Conservation (phyloP, 2,329 filamentous ascomycete genomes). For the Ophiocordyceps australis region DNA sequence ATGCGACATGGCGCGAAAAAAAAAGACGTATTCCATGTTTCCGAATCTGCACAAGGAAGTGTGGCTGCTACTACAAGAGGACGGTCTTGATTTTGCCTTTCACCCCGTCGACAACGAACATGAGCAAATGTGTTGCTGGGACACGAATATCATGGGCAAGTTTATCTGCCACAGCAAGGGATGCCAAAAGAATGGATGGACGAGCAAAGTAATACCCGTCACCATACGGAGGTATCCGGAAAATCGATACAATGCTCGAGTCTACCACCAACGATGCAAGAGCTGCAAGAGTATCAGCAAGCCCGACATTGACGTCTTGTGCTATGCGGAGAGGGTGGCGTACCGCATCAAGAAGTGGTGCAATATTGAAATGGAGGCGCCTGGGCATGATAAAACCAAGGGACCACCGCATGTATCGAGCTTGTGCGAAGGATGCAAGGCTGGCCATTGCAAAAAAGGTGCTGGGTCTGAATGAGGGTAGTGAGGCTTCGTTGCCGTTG, state of each 20-base stretch:
- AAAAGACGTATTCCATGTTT: conserved; percentile 6
- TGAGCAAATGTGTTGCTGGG: conserved; percentile 3
- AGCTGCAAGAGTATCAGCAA: conserved; percentile 9
- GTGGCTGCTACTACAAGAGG: conserved; percentile 2
- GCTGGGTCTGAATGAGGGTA: too few relatives aligned
- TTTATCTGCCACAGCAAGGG: conserved; percentile 12
- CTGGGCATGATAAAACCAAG: background rate
- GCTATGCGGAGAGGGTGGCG: conserved; percentile 15
- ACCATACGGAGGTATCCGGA: conserved; percentile 12
- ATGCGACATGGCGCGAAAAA: background rate
- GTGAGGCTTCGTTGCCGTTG: too few relatives aligned
- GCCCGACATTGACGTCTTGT: conserved; percentile 9
- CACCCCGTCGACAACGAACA: conserved; percentile 4
- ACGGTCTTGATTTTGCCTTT: conserved; percentile 7
- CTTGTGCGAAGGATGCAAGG: conserved; percentile 18
- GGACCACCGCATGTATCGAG: conserved; percentile 6
- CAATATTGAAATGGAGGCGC: conserved; percentile 7
- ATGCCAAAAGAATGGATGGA: conserved; percentile 9
- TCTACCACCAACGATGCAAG: conserved; percentile 18
- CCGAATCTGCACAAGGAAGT: conserved; percentile 5
- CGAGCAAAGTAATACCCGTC: conserved; percentile 14
- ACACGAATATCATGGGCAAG: conserved; percentile 12
- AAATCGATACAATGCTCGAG: conserved; percentile 14
- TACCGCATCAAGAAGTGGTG: conserved; percentile 19
- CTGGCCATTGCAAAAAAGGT: conserved; percentile 8